A percentile compares a stretch with the other conserved stretches of the same genome.
Evolutionary conservation across 208 protist genomes (phyloP).

Genomic region (Leishmania amazonensis): DNA sequence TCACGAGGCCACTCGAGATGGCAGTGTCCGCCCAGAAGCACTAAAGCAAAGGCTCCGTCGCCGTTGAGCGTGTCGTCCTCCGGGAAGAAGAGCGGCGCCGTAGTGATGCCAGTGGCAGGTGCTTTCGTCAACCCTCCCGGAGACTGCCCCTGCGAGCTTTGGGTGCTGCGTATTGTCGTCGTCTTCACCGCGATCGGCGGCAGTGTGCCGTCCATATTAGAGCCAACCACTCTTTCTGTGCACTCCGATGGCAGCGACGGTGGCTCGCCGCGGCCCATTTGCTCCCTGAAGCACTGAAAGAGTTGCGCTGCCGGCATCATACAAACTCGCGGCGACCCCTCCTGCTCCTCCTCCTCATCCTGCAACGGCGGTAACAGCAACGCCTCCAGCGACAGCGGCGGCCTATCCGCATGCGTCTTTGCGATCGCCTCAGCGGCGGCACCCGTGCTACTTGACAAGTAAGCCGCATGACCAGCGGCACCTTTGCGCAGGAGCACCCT

Average conservation of each 20-base stretch:
- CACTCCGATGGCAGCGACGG: conserved; percentile 19
- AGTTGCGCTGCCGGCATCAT: conserved; percentile 20
- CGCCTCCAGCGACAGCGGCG: not conserved
- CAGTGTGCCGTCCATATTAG: not conserved
- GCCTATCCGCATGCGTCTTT: not conserved
- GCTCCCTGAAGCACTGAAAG: conserved; percentile 22
- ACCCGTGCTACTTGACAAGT: not conserved
- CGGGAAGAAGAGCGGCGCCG: conserved; percentile 1
- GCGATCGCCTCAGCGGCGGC: not conserved
- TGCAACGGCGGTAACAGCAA: not conserved
- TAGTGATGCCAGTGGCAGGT: not conserved
- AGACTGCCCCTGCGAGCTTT: not conserved
- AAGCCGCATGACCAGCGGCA: not conserved
- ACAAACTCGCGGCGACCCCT: not conserved
- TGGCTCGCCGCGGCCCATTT: conserved; percentile 22
- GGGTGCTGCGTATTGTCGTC: not conserved
- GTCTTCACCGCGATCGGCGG: not conserved
- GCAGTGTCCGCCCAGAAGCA: conserved; percentile 46
- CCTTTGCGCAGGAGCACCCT: conserved; percentile 31
- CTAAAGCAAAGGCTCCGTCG: conserved; percentile 24
- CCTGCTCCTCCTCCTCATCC: not conserved
- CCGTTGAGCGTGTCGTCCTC: not conserved
- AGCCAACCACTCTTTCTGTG: no score
- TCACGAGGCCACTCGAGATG: conserved; percentile 25
- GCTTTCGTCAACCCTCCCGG: not conserved